phyloP scores from a whole-genome alignment of 768 basidiomycete genomes.

The Trametes sanguinea region DNA sequence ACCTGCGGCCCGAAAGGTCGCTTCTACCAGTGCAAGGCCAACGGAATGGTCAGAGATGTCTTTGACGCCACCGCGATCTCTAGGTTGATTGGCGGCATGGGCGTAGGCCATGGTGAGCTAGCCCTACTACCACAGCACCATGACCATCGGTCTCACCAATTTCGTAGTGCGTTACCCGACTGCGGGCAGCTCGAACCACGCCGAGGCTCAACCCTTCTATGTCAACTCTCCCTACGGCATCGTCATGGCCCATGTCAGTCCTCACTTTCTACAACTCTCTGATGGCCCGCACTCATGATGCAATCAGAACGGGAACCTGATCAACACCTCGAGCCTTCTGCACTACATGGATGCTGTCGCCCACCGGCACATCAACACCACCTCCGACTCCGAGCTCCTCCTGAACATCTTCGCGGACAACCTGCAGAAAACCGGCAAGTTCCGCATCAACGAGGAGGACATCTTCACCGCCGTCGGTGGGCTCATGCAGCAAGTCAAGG shows the following conservation, averaged over 20 bases:
- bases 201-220: slow-evolving; percentile 99
- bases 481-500: slow-evolving; percentile 84
- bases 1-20: slow-evolving; percentile 95
- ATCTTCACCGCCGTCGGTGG: slow-evolving; percentile 93
- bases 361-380: slow-evolving; percentile 98
- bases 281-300: neutral
- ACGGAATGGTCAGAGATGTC: slow-evolving; percentile 98
- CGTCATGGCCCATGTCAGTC: slow-evolving; percentile 90
- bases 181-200: slow-evolving; percentile 93
- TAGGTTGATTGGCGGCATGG: slow-evolving; percentile 90
- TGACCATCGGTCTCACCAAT: neutral
- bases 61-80: slow-evolving; percentile 81
- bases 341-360: slow-evolving; percentile 95
- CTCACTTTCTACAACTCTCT: neutral
- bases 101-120: slow-evolving; percentile 90
- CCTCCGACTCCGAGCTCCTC: slow-evolving; percentile 95
- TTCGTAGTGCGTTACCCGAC: slow-evolving; percentile 91
- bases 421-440: slow-evolving; percentile 97
- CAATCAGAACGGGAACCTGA: slow-evolving; percentile 92
- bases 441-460: slow-evolving; percentile 99
- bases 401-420: slow-evolving; percentile 98
- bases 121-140: neutral
- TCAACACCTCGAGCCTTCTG: slow-evolving; percentile 85
- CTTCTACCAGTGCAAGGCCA: slow-evolving; percentile 98
- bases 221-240: slow-evolving; percentile 99